These are phyloP conservation scores for Tephrocybe sp. DNA, from an alignment of 768 basidiomycete species.

Conservation along the genomic window DNA sequence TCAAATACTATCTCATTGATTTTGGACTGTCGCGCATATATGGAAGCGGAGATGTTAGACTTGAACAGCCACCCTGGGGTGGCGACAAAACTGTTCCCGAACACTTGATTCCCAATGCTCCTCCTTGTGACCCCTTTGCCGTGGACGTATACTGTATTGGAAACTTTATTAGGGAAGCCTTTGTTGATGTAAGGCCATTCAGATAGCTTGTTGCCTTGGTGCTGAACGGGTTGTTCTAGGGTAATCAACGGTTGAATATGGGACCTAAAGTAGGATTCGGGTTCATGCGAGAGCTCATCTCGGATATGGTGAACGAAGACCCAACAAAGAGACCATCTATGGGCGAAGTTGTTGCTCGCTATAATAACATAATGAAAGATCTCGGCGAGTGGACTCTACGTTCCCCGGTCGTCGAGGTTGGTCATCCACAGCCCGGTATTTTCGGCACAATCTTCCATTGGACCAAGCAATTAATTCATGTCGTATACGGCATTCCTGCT, in stretches of 20 bases:
- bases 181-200: conserved; percentile 1
- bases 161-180: neutral
- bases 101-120: neutral
- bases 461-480: neutral
- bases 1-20: conserved; percentile 24
- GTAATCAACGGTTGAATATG: neutral
- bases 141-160: conserved; percentile 12
- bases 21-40: conserved; percentile 23
- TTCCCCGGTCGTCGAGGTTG: neutral
- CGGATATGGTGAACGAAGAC: conserved; percentile 4
- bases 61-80: conserved; percentile 5
- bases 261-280: conserved; percentile 1
- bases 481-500: neutral
- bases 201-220: neutral
- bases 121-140: conserved; percentile 8
- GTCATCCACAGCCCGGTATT: neutral
- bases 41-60: neutral
- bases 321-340: neutral
- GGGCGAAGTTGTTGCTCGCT: neutral
- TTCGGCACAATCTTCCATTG: neutral
- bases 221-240: neutral
- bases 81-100: conserved; percentile 8
- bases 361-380: neutral
- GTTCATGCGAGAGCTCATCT: conserved; percentile 1
- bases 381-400: neutral